Base-by-base conservation (phyloP, 2,329 filamentous ascomycete species). In the Phialophora tarda region DNA sequence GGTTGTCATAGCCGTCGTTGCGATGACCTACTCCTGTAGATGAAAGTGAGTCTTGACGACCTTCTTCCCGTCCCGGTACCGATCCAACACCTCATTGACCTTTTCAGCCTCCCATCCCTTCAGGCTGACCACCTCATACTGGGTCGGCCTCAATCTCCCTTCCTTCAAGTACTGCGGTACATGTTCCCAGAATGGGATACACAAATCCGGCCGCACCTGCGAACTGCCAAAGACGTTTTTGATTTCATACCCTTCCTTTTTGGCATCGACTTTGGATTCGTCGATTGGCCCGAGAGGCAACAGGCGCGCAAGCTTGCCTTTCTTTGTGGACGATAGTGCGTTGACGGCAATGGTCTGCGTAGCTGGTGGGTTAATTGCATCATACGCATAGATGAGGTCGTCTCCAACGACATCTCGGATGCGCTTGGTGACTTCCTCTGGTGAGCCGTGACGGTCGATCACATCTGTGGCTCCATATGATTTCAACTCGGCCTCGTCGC, bases 381-480 rank as follows among this genome's bases (percentile, higher is more conserved):
- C 78, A 62, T 74, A 78, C 1, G 74, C 77, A 63, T 81, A 80
- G 5, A 78, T 12, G 4, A 81, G 69, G 5, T 80, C 78, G 65
- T 81, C 79, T 3, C 77, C 77, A 1, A 79, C 78, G 6, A 80
- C 69, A 1, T 67, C 73, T 0, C 75, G 74, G 61, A 81, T 76
- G n/a, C 75, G 71, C 0, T 62, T 65, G 0, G 73, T 67, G 2
- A 80, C 71, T 3, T 74, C 73, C 10, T 78, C 75, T 1, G 55
- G 41, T 34, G 71, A 48, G 12, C 54, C 75, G 59, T 80, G 75
- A 4, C 80, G 78, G 60, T 80, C 77, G n/a, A 81, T 66, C 1
- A 82, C 74, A 67, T 81, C 75, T 0, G 79, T 81, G 0, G 81
- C 81, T 1, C 80, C 80, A 21, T 72, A 74, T 7, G 38, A 61